A percentile compares a stretch with the other conserved stretches of the same genome.
Conservation (phyloP, 2,329 filamentous ascomycete genomes). For the Hypoxylon sp. region DNA sequence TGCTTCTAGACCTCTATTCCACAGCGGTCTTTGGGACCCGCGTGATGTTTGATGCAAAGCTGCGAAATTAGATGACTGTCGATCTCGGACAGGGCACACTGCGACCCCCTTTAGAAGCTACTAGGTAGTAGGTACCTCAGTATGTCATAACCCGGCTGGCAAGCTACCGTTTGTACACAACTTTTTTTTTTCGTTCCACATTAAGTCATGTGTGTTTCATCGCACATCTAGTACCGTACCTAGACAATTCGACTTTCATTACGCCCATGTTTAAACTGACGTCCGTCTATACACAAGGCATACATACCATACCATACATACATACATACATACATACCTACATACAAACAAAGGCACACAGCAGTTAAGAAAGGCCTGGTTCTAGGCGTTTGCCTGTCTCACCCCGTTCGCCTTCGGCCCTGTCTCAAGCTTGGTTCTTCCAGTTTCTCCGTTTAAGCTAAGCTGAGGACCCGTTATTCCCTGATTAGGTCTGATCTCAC, state of each 20-base stretch:
- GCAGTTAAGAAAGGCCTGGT: constrained; percentile 3
- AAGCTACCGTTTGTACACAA: constrained; percentile 28
- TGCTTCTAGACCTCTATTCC: constrained; percentile 34
- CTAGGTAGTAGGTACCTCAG: neutral
- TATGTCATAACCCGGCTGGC: constrained; percentile 27
- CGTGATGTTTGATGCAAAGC: constrained; percentile 27
- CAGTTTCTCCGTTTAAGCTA: constrained; percentile 20
- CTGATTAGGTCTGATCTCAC: constrained; percentile 28
- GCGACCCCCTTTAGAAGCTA: constrained; percentile 25
- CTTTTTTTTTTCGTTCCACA: constrained; percentile 33
- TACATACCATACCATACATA: too few relatives aligned
- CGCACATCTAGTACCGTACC: too few relatives aligned
- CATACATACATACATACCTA: too few relatives aligned
- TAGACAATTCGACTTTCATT: constrained; percentile 26
- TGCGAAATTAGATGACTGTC: constrained; percentile 33
- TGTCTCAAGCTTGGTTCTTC: constrained; percentile 15
- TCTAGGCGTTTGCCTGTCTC: constrained; percentile 27
- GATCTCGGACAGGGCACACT: constrained; percentile 24
- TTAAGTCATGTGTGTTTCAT: constrained; percentile 36
- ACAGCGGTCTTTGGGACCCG: constrained; percentile 20
- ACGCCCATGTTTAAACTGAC: constrained; percentile 31
- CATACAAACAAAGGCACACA: too few relatives aligned
- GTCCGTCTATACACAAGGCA: constrained; percentile 26
- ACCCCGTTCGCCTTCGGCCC: constrained; percentile 14
- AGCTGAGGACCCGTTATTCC: constrained; percentile 23